phyloP scores from a whole-genome alignment of 1,139 yeast species.

The Debaryomyces singareniensis region DNA sequence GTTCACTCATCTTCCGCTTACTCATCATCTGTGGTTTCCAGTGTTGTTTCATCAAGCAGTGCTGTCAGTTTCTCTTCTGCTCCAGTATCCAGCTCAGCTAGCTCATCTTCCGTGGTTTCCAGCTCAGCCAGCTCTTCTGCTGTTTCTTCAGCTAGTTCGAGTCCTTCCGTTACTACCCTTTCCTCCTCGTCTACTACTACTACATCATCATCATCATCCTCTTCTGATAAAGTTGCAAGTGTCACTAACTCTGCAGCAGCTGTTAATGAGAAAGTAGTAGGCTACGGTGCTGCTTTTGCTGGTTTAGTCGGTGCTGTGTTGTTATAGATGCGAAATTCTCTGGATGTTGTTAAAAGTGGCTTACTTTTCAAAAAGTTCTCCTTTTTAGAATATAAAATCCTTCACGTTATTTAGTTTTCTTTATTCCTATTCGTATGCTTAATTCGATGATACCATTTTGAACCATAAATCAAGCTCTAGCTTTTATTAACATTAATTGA shows the following conservation, averaged over 20 bases:
- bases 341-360: not conserved
- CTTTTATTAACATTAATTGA: not conserved
- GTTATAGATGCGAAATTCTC: constrained; percentile 17
- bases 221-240: constrained; percentile 20
- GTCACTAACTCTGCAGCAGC: constrained; percentile 16
- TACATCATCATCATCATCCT: constrained; percentile 22
- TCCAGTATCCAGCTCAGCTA: constrained; percentile 3
- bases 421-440: constrained; percentile 3
- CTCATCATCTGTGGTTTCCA: constrained; percentile 4
- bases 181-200: constrained; percentile 23
- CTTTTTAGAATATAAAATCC: not conserved
- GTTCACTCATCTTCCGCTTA: constrained; percentile 1
- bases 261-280: constrained; percentile 24
- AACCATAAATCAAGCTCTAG: constrained; percentile 1
- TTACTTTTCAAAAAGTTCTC: not conserved
- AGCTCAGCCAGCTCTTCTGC: constrained; percentile 7
- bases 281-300: constrained; percentile 37
- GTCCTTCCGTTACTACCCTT: constrained; percentile 18
- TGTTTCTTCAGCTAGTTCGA: constrained; percentile 7
- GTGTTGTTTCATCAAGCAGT: constrained; percentile 6
- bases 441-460: constrained; percentile 5
- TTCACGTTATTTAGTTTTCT: not conserved
- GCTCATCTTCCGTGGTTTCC: constrained; percentile 2
- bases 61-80: constrained; percentile 4
- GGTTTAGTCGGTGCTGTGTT: constrained; percentile 49